Percentiles rank a stretch among this genome's conserved stretches.
phyloP scores from a whole-genome alignment of 2,329 filamentous ascomycete species.

The Monosporascus sp. region DNA sequence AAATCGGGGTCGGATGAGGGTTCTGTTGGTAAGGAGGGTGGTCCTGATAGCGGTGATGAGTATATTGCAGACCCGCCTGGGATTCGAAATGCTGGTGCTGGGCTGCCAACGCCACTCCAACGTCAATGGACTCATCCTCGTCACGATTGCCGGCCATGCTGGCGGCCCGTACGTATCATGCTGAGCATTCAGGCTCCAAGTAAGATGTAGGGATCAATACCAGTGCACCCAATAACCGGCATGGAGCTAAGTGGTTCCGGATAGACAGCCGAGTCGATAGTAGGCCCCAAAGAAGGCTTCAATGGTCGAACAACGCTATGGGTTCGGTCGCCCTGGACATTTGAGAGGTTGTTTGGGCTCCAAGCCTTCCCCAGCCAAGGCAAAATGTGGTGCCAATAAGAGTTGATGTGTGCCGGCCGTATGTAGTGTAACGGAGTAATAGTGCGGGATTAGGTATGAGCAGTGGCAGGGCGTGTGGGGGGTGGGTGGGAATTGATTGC shows the following conservation, averaged over 20 bases:
- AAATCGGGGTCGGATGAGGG: slow-evolving; percentile 13
- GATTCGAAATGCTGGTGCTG: slow-evolving; percentile 29
- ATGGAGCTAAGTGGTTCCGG: neutral
- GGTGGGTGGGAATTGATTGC: neutral
- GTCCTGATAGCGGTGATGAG: slow-evolving; percentile 14
- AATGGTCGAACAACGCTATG: neutral
- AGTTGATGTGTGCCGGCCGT: neutral
- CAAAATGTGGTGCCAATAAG: neutral
- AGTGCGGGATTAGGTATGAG: neutral
- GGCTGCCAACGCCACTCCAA: slow-evolving; percentile 30
- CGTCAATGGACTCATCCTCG: slow-evolving; percentile 35
- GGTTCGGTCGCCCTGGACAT: neutral
- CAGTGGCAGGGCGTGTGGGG: neutral
- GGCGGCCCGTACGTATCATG: slow-evolving; percentile 27
- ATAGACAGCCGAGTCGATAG: neutral
- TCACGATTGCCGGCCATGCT: slow-evolving; percentile 42
- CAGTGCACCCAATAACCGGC: neutral
- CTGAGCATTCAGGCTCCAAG: neutral
- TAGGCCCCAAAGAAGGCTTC: neutral
- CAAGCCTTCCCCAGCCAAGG: neutral
- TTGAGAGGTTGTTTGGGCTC: neutral
- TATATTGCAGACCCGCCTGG: slow-evolving; percentile 24
- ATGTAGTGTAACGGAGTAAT: neutral
- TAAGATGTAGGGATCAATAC: neutral
- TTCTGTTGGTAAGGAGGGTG: slow-evolving; percentile 2